phyloP scores from a whole-genome alignment of 805 yeast genomes.

The Saccharomycopsis fodiens region DNA sequence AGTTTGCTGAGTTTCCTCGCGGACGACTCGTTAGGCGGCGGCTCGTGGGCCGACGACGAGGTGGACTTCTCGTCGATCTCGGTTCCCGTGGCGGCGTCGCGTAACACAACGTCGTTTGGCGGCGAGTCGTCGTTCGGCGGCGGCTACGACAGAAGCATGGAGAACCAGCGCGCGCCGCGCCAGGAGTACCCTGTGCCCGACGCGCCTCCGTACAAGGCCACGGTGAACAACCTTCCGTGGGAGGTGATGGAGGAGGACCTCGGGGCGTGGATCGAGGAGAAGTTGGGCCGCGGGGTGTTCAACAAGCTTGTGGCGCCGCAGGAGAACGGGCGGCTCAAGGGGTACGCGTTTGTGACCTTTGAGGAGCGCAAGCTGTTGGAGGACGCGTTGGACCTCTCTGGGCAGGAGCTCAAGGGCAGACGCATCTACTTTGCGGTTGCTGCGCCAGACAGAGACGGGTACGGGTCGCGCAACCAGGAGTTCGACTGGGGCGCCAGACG shows the following conservation, averaged over 20 bases:
- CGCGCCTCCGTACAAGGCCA: slow-evolving; percentile 86
- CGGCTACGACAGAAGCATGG: slow-evolving; percentile 27
- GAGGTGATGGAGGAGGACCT: slow-evolving; percentile 62
- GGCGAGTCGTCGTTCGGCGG: slow-evolving; percentile 23
- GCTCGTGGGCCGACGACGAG: slow-evolving; percentile 83
- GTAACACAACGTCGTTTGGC: slow-evolving; percentile 25
- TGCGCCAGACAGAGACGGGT: slow-evolving; percentile 47
- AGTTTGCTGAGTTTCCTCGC: slow-evolving; percentile 79
- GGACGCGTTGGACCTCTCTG: slow-evolving; percentile 62
- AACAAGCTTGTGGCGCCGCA: slow-evolving; percentile 64
- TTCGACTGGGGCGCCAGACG: slow-evolving; percentile 48
- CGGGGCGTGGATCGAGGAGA: slow-evolving; percentile 52
- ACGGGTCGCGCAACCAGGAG: slow-evolving; percentile 32
- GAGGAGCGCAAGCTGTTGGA: slow-evolving; percentile 71
- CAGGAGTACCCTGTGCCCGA: slow-evolving; percentile 83
- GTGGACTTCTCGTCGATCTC: slow-evolving; percentile 63
- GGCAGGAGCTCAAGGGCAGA: slow-evolving; percentile 65
- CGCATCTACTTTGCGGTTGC: slow-evolving; percentile 72
- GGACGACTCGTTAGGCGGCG: slow-evolving; percentile 64
- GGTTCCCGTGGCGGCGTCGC: slow-evolving; percentile 34
- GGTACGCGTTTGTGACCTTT: slow-evolving; percentile 84
- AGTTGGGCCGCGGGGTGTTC: slow-evolving; percentile 40
- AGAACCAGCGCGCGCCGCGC: slow-evolving; percentile 36
- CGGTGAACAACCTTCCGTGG: slow-evolving; percentile 80
- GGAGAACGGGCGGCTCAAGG: slow-evolving; percentile 72